Conservation (phyloP, 2,329 filamentous ascomycete species). For the Helotiales sp. region DNA sequence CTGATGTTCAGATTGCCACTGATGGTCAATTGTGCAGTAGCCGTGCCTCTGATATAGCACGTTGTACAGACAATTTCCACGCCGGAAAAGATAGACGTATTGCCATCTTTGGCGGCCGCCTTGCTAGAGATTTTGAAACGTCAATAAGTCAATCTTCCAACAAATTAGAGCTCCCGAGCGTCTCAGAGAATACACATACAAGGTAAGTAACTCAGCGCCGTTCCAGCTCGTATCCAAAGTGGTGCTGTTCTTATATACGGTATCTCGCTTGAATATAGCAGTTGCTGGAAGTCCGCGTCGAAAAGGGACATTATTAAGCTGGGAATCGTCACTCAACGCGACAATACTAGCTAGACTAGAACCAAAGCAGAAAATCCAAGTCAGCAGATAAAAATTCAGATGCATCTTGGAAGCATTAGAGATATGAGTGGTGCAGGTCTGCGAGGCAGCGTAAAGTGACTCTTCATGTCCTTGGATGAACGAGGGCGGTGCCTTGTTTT, state of each 20-base stretch:
- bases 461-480: too few species aligned
- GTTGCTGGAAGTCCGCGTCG: constrained; percentile 23
- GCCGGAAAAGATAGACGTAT: constrained; percentile 23
- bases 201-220: constrained; percentile 39
- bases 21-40: constrained; percentile 44
- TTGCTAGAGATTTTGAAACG: constrained; percentile 7
- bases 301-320: constrained; percentile 25
- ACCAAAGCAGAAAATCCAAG: constrained; percentile 3
- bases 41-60: constrained; percentile 52
- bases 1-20: constrained; percentile 43
- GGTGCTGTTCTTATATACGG: constrained; percentile 33
- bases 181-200: neutral
- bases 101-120: constrained; percentile 15
- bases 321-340: constrained; percentile 14
- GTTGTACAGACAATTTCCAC: constrained; percentile 47
- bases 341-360: constrained; percentile 3
- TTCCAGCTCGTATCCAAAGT: constrained; percentile 43
- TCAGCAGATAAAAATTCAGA: too few species aligned
- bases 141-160: neutral
- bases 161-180: constrained; percentile 15
- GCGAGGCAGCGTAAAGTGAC: too few species aligned
- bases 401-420: too few species aligned
- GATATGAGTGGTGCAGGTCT: too few species aligned
- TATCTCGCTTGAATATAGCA: constrained; percentile 24
- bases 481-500: too few species aligned